phyloP scores from a whole-genome alignment of 2,329 filamentous ascomycete genomes.

The Leptographium lundbergii region DNA sequence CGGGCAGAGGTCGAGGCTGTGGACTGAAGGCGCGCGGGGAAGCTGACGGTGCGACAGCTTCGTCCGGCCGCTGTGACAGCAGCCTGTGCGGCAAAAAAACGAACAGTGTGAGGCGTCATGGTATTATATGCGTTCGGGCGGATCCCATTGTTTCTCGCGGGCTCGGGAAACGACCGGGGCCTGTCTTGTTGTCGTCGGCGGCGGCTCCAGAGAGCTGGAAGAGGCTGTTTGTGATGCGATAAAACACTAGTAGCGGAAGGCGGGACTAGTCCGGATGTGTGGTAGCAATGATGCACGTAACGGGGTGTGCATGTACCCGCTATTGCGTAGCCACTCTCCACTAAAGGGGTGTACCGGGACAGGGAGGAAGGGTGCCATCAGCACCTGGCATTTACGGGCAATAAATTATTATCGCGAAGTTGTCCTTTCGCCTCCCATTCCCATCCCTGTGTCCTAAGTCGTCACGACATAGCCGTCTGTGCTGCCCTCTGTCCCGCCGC shows the following conservation, averaged over 20 bases:
- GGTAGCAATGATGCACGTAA: background rate
- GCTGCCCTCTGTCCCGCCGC: background rate
- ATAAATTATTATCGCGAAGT: slow-evolving; percentile 10
- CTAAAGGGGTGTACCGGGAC: background rate
- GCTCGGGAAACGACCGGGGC: background rate
- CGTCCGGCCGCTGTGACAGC: background rate
- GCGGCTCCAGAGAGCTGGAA: background rate
- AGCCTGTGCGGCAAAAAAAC: background rate
- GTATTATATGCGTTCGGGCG: background rate
- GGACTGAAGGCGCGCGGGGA: background rate
- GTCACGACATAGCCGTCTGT: background rate
- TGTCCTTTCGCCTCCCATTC: slow-evolving; percentile 9
- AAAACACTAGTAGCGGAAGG: background rate
- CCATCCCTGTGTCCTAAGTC: background rate
- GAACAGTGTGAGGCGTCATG: background rate
- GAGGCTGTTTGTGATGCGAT: background rate
- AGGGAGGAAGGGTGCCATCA: background rate
- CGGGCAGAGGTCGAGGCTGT: slow-evolving; percentile 11
- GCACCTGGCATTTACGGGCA: background rate
- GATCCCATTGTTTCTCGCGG: background rate
- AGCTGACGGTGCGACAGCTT: background rate
- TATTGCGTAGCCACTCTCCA: background rate
- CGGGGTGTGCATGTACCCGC: background rate
- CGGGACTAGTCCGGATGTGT: background rate
- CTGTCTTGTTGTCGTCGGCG: background rate